A percentile compares a stretch with the other conserved stretches of the same genome.
phyloP scores from a whole-genome alignment of 352 stramenopile genomes.

The Pythium guiyangense region DNA sequence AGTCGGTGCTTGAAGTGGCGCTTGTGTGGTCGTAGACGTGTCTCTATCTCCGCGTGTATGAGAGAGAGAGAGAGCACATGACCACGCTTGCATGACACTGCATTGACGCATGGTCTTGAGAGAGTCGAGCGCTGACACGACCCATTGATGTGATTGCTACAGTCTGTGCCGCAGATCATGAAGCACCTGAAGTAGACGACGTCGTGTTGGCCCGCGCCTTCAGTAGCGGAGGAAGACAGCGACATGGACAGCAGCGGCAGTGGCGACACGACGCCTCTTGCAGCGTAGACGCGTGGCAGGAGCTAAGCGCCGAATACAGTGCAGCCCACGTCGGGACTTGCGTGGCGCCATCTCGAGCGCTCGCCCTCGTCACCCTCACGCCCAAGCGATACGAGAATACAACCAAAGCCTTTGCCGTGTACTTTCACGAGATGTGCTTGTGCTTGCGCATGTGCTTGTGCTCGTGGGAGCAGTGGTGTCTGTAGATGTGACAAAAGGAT shows the following conservation, averaged over 20 bases:
- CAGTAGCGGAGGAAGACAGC: not conserved
- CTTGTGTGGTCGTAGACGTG: not conserved
- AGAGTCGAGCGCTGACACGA: not conserved
- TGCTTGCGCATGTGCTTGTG: too few relatives aligned
- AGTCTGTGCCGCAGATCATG: slow-evolving; percentile 93
- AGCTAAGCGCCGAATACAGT: not conserved
- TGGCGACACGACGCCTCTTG: not conserved
- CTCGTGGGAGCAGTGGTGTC: too few relatives aligned
- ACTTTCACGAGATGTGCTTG: too few relatives aligned
- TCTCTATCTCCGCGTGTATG: too few relatives aligned
- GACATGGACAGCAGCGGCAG: not conserved
- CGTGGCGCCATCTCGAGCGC: too few relatives aligned
- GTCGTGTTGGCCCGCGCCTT: not conserved
- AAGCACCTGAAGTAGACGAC: slow-evolving; percentile 90
- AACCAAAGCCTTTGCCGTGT: too few relatives aligned
- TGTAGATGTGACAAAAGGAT: too few relatives aligned
- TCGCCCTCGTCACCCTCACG: too few relatives aligned
- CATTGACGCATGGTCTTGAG: not conserved
- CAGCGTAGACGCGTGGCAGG: not conserved
- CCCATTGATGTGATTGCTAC: slow-evolving; percentile 5
- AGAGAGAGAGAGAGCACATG: too few relatives aligned
- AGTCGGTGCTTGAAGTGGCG: not conserved
- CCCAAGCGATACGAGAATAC: too few relatives aligned
- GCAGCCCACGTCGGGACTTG: too few relatives aligned
- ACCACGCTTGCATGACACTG: not conserved